Conservation (phyloP, 768 basidiomycete genomes). For the Favolaschia claudopus region DNA sequence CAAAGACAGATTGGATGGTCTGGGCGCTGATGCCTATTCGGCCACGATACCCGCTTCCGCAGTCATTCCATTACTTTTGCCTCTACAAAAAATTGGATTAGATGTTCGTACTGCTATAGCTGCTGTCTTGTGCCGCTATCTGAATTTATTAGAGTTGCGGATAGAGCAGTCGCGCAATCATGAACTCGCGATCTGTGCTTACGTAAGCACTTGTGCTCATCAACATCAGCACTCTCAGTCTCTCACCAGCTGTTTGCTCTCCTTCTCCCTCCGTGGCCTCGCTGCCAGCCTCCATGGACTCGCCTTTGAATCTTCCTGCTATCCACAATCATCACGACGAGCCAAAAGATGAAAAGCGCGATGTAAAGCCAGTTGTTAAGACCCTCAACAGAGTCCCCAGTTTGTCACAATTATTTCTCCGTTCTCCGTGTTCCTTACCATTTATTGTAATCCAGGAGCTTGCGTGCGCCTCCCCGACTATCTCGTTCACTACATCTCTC, state of each 20-base stretch:
- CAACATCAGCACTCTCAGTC: too few relatives aligned
- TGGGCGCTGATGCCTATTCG: too few relatives aligned
- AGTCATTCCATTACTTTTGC: too few relatives aligned
- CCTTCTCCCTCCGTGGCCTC: conserved; percentile 2
- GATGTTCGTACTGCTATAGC: too few relatives aligned
- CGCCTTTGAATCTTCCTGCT: conserved; percentile 35
- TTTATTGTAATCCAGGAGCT: conserved; percentile 61
- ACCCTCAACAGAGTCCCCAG: conserved; percentile 89
- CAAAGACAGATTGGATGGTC: too few relatives aligned
- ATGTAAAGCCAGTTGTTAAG: conserved; percentile 76
- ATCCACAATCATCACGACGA: conserved; percentile 74
- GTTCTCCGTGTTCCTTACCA: conserved; percentile 24
- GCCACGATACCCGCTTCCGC: too few relatives aligned
- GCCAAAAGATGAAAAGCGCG: conserved; percentile 65
- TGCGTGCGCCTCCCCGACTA: conserved; percentile 61
- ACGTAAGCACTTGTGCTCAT: too few relatives aligned
- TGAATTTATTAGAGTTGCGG: too few relatives aligned
- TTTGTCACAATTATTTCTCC: conserved; percentile 51
- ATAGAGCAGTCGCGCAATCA: too few relatives aligned
- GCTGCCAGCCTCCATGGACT: conserved; percentile 42
- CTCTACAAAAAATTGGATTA: too few relatives aligned
- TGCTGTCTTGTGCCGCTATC: too few relatives aligned
- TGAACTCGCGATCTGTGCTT: too few relatives aligned
- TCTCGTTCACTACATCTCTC: conserved; percentile 25
- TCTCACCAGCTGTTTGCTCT: neutral